phyloP scores from a whole-genome alignment of 1,284 basidiomycete species.

The Moniliella sp. region DNA sequence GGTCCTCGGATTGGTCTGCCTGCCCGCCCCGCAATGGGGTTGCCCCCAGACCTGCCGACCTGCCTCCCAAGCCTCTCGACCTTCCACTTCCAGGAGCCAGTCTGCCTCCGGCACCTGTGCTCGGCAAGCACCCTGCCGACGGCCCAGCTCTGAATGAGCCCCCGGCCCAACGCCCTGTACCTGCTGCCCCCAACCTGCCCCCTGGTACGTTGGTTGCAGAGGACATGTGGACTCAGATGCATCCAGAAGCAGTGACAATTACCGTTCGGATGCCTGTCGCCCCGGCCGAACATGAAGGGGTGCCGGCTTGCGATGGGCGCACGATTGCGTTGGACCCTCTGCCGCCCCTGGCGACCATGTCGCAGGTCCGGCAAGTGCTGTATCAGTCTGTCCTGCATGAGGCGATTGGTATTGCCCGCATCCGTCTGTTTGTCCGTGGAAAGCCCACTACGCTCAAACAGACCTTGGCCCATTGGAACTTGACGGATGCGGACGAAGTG shows the following conservation, averaged over 20 bases:
- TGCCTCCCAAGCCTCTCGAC: background rate
- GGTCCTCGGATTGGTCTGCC: constrained; percentile 1
- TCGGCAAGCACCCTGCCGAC: no score
- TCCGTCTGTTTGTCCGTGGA: constrained; percentile 20
- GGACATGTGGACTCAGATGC: constrained; percentile 14
- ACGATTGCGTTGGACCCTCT: constrained; percentile 10
- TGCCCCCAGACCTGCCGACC: background rate
- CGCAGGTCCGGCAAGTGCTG: constrained; percentile 16
- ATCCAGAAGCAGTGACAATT: constrained; percentile 12
- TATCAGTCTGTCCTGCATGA: constrained; percentile 14
- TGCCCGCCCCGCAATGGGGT: background rate
- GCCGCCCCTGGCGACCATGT: constrained; percentile 8
- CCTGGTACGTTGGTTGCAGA: constrained; percentile 10
- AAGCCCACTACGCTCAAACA: constrained; percentile 22
- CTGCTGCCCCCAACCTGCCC: background rate
- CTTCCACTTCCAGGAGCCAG: no score
- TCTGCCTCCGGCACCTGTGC: no score
- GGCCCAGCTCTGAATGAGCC: background rate
- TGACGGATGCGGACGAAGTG: constrained; percentile 17
- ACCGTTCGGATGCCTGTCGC: constrained; percentile 10
- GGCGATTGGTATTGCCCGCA: constrained; percentile 11
- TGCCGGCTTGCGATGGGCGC: constrained; percentile 13
- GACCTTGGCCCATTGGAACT: constrained; percentile 25
- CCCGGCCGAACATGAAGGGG: constrained; percentile 2
- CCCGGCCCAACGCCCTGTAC: background rate